These are phyloP conservation scores for Xerocomus spinulosus DNA, from an alignment of 768 basidiomycete genomes.

Conservation along the genomic window DNA sequence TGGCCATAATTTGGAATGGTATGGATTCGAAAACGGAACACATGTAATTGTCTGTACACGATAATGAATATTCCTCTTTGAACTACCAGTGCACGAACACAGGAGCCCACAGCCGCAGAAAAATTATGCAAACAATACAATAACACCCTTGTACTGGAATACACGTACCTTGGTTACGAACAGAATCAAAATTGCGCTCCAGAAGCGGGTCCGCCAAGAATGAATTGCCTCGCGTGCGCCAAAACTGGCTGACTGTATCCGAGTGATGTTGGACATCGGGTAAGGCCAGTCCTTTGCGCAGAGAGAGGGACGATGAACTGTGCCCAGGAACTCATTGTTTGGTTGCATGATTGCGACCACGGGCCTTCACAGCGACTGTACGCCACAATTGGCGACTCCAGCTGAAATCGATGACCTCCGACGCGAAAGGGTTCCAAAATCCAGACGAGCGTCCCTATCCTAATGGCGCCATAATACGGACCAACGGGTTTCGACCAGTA, in stretches of 20 bases:
- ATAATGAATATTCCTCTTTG: constrained; percentile 6
- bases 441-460: constrained; percentile 29
- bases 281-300: constrained; percentile 13
- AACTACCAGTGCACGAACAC: constrained; percentile 2
- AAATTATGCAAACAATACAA: constrained; percentile 7
- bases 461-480: constrained; percentile 32
- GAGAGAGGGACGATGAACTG: constrained; percentile 5
- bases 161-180: constrained; percentile 16
- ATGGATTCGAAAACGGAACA: constrained; percentile 59
- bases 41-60: constrained; percentile 30
- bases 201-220: neutral
- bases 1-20: constrained; percentile 58
- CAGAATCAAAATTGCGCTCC: neutral
- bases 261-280: constrained; percentile 2
- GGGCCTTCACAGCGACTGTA: no score
- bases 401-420: constrained; percentile 12
- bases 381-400: no score
- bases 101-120: constrained; percentile 10
- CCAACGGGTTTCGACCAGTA: constrained; percentile 37
- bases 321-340: constrained; percentile 18
- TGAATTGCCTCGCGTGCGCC: constrained; percentile 4
- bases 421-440: constrained; percentile 19
- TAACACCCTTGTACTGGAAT: neutral
- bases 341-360: no score
- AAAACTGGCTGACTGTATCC: constrained; percentile 1